Evolutionary conservation across 345 rosid genomes (phyloP), one percentile per base, ranked within the genome.

Genomic region (Euphorbia peplus): DNA sequence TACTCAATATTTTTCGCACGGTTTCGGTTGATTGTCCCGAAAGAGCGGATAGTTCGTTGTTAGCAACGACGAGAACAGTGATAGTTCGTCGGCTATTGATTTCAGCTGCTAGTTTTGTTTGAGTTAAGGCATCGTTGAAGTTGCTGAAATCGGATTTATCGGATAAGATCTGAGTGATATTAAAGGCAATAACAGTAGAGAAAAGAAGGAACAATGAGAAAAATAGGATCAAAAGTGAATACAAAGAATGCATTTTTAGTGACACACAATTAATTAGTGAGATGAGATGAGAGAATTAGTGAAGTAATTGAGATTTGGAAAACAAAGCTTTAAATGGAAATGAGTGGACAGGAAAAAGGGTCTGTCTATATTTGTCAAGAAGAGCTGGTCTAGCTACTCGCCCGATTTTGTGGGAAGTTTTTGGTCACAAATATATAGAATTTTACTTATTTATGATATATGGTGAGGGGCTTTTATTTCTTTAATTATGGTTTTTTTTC

Each of bases 11-110:
- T 7, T 35, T 46, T 60, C 60, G 67, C 46, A 55, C 37, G 9
- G 18, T 21, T 6, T 72, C 78, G 0, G 9, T 3, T 0, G 78
- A n/a, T 15, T 54, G 30, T 15, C 75, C 70, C 0, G 76, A 35
- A 22, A 81, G 24, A 5, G 58, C 21, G 0, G 75, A 60, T 18
- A 70, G 9, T 42, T 54, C 74, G 15, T 53, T 66, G 18, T 83
- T 76, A n/a, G 67, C 70, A 11, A 81, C 78, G 5, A 50, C 83
- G 4, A 83, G 75, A 51, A 81, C 77, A 1, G 87, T 83, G 68
- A 81, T 59, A 2, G 82, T 55, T 24, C 51, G 68, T 13, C 78
- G 78, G 0, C 60, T 60, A 55, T 83, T 81, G 41, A 81, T 79
- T 7, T 24, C 25, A 0, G 26, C 35, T 2, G 78, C 85, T 3